Evolutionary conservation across 2,329 filamentous ascomycete genomes (phyloP), one percentile per base, ranked within the genome.

Genomic region (Colletotrichum sansevieriae): DNA sequence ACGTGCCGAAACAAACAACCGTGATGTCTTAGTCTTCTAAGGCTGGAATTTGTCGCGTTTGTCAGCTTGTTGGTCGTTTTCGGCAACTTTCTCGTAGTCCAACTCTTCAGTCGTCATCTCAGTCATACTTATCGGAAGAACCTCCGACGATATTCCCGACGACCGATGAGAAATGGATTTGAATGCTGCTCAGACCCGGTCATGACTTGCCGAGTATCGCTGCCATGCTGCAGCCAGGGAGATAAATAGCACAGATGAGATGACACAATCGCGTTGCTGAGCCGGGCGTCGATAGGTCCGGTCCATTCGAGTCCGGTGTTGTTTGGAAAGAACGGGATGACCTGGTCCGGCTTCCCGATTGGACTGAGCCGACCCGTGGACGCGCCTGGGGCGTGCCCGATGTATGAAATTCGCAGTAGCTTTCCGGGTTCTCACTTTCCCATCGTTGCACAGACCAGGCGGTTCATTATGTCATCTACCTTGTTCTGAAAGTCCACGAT

Each of bases 361-460:
- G 60, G 37, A 25, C 35, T 62, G 20, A 41, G 3, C 22, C 9
- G 55, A n/a, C 7, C 12, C 20, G 29, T 47, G 37, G 22, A 22
- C 22, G 8, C 37, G 10, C 37, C 37, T 13, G 37, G 18, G n/a
- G 25, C 43, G 10, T 60, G 57, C 44, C 57, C 35, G 58, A 62
- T 43, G 15, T 62, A 51, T 63, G 63, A 49, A 63, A 54, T 64
- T 29, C 25, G 7, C 25, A 29, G 25, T 29, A 58, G 41, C 65
- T 68, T 47, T 64, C 65, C 65, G 65, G 51, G 59, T 64, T 68
- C 65, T 68, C 65, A 64, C 22, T 49, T 62, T 52, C 57, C 44
- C 63, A 62, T 66, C 20, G 52, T 9, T 4, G 57, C 63, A 44
- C 44, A 22, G 46, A 60, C 55, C 55, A 47, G 7, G 58, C 1